phyloP scores from a whole-genome alignment of 2,329 filamentous ascomycete species.

The Alternaria conjuncta region DNA sequence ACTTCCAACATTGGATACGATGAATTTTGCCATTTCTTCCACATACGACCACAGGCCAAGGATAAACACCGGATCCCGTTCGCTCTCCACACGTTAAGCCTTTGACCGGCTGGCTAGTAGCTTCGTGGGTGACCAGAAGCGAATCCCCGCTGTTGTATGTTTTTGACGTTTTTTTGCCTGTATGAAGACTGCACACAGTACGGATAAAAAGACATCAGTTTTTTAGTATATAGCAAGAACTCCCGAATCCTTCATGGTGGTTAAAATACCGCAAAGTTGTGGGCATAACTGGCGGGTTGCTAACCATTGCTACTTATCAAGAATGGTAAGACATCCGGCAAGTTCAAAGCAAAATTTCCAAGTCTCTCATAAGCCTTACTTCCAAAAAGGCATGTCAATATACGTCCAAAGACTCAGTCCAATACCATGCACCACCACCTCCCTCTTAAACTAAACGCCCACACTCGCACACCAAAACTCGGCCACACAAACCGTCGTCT shows the following conservation, averaged over 20 bases:
- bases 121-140: not conserved
- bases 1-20: no score
- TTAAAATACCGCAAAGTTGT: not conserved
- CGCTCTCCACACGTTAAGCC: constrained; percentile 13
- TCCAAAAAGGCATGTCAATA: not conserved
- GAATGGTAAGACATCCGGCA: not conserved
- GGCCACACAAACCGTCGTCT: constrained; percentile 16
- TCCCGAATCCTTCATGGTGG: not conserved
- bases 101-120: not conserved
- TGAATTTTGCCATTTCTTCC: not conserved
- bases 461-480: constrained; percentile 29
- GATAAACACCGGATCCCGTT: constrained; percentile 8
- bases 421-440: not conserved
- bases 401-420: not conserved
- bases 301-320: not conserved
- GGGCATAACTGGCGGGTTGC: not conserved
- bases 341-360: not conserved
- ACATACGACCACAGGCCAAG: constrained; percentile 13
- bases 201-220: no score
- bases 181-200: no score
- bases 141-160: not conserved
- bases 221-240: not conserved
- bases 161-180: not conserved
- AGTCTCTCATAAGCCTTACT: not conserved
- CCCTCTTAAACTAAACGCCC: not conserved